Percentiles rank a stretch among this genome's conserved stretches.
Conservation (phyloP, 108 stramenopile species). For the Cyclostephanos tholiformis region DNA sequence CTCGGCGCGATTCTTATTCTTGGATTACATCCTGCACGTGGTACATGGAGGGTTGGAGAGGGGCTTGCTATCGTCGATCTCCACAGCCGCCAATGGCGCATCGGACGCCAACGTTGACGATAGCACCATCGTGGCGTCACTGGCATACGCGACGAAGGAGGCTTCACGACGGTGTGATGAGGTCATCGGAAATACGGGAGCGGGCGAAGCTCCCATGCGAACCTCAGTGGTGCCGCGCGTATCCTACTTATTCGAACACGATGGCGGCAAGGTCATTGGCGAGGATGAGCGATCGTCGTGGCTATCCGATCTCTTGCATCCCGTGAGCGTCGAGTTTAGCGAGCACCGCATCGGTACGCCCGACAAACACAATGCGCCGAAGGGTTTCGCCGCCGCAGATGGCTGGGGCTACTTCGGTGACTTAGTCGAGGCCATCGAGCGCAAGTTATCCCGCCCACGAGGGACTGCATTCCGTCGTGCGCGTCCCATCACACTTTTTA, state of each 20-base stretch:
- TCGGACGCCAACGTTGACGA: not conserved
- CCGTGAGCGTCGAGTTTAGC: conserved; percentile 26
- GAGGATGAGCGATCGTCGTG: conserved; percentile 18
- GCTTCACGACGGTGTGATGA: not conserved
- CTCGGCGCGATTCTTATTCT: conserved; percentile 29
- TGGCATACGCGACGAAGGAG: conserved; percentile 8
- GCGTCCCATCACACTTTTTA: conserved; percentile 39
- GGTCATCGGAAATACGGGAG: not conserved
- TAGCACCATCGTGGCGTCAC: conserved; percentile 12
- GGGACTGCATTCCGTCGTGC: not conserved
- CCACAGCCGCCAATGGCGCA: too few relatives aligned
- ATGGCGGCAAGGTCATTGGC: not conserved
- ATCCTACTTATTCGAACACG: conserved; percentile 19
- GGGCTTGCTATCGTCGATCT: conserved; percentile 17
- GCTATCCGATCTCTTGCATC: conserved; percentile 29
- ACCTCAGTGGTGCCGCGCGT: conserved; percentile 19
- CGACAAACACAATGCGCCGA: not conserved
- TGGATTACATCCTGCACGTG: conserved; percentile 21
- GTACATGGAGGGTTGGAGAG: conserved; percentile 30
- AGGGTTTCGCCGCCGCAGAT: conserved; percentile 29
- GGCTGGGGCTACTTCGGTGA: conserved; percentile 49
- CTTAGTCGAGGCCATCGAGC: conserved; percentile 31
- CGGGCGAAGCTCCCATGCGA: not conserved
- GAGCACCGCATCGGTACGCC: not conserved
- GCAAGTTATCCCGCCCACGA: conserved; percentile 9